These are phyloP conservation scores for Senna tora DNA, from an alignment of 306 rosid genomes.

Conservation along the genomic window DNA sequence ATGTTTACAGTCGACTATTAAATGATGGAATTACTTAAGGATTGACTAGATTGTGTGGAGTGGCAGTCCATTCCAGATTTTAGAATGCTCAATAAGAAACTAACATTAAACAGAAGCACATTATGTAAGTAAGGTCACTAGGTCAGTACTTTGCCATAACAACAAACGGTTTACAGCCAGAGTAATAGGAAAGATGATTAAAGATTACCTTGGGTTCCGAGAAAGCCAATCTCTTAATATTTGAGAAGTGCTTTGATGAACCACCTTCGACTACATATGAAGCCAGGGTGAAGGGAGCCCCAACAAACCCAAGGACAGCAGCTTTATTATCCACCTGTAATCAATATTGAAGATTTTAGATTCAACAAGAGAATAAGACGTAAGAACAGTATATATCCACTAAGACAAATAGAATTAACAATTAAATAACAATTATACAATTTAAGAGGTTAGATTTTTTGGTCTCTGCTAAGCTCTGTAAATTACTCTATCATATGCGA, in stretches of 20 bases:
- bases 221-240: conserved; percentile 85
- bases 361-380: conserved; percentile 19
- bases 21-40: not conserved
- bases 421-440: not conserved
- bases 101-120: conserved; percentile 7
- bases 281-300: conserved; percentile 97
- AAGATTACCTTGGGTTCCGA: conserved; percentile 71
- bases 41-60: not conserved
- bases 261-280: conserved; percentile 99
- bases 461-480: not conserved
- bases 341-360: conserved; percentile 24
- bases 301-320: conserved; percentile 94
- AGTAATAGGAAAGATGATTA: conserved; percentile 18
- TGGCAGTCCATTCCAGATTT: not conserved
- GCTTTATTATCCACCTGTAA: conserved; percentile 86
- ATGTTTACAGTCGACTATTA: not conserved
- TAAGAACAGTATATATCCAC: not conserved
- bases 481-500: not conserved
- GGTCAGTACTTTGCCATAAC: not conserved
- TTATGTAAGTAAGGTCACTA: not conserved
- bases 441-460: conserved; percentile 5
- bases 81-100: not conserved
- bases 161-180: not conserved
- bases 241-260: conserved; percentile 91
- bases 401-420: not conserved